phyloP scores from a whole-genome alignment of 495 filamentous ascomycete genomes.

The Penicillium cosmopolitanum region DNA sequence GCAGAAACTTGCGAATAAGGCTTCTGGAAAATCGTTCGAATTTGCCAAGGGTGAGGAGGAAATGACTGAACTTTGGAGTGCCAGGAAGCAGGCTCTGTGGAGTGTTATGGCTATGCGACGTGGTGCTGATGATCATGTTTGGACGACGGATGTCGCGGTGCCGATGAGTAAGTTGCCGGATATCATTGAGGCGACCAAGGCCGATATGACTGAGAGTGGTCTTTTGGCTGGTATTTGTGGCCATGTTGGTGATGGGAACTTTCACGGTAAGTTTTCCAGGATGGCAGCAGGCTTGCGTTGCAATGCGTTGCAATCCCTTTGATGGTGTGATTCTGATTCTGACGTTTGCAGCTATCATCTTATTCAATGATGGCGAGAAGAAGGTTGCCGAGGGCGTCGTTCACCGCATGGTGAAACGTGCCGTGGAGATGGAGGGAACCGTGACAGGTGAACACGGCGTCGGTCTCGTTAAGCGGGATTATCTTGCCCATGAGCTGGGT shows the following conservation, averaged over 20 bases:
- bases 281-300: background rate
- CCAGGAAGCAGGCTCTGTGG: slow-evolving; percentile 64
- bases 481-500: slow-evolving; percentile 60
- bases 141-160: slow-evolving; percentile 70
- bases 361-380: slow-evolving; percentile 60
- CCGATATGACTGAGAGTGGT: slow-evolving; percentile 58
- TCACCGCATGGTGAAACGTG: slow-evolving; percentile 63
- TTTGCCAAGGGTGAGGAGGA: slow-evolving; percentile 61
- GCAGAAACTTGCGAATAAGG: slow-evolving; percentile 54
- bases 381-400: slow-evolving; percentile 55
- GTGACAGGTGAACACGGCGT: slow-evolving; percentile 68
- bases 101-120: slow-evolving; percentile 61
- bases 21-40: slow-evolving; percentile 58
- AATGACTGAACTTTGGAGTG: slow-evolving; percentile 63
- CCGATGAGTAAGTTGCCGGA: slow-evolving; percentile 64
- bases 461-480: slow-evolving; percentile 64
- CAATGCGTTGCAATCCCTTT: too few species aligned
- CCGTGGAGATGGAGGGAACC: slow-evolving; percentile 66
- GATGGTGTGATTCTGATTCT: background rate
- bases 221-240: slow-evolving; percentile 64
- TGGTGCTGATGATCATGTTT: slow-evolving; percentile 60
- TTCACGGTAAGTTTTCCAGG: slow-evolving; percentile 50
- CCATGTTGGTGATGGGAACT: slow-evolving; percentile 72
- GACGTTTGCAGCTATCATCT: slow-evolving; percentile 48
- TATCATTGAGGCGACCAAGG: slow-evolving; percentile 66